A percentile compares a stretch with the other conserved stretches of the same genome.
phyloP scores from a whole-genome alignment of 148 eudicot species.

The Rhododendron henanense region DNA sequence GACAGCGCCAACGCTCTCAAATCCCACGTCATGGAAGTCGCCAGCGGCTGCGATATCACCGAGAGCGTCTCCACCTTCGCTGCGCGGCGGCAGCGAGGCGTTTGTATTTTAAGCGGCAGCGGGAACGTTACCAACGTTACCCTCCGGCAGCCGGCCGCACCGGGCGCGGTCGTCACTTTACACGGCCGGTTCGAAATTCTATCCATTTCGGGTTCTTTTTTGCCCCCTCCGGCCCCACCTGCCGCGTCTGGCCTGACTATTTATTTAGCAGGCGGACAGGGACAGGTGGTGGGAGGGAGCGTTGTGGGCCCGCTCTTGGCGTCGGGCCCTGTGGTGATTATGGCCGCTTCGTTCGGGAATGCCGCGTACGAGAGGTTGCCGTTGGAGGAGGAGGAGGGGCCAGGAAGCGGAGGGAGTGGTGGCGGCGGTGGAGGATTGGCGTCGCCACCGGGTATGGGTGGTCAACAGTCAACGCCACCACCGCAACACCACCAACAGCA shows the following conservation, averaged over 20 bases:
- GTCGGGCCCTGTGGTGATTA: constrained; percentile 54
- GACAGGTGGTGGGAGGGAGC: constrained; percentile 57
- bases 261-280: constrained; percentile 57
- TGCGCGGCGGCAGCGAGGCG: constrained; percentile 42
- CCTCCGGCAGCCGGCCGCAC: constrained; percentile 39
- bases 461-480: constrained; percentile 8
- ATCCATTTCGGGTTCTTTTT: constrained; percentile 45
- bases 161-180: constrained; percentile 40
- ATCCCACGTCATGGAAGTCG: constrained; percentile 57
- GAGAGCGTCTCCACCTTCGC: constrained; percentile 45
- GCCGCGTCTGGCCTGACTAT: constrained; percentile 50
- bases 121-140: constrained; percentile 55
- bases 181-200: constrained; percentile 58
- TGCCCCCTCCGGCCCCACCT: constrained; percentile 61
- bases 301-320: constrained; percentile 53
- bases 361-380: constrained; percentile 67
- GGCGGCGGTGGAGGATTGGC: constrained; percentile 18
- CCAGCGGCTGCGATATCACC: constrained; percentile 42
- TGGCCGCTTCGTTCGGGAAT: constrained; percentile 58
- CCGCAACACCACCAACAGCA: not conserved
- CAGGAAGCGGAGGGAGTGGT: constrained; percentile 5
- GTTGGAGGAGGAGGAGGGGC: constrained; percentile 43
- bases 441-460: constrained; percentile 28
- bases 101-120: constrained; percentile 46
- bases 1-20: constrained; percentile 57